These are phyloP conservation scores for Arthroderma sp. DNA, from an alignment of 2,329 filamentous ascomycete genomes.

Conservation along the genomic window DNA sequence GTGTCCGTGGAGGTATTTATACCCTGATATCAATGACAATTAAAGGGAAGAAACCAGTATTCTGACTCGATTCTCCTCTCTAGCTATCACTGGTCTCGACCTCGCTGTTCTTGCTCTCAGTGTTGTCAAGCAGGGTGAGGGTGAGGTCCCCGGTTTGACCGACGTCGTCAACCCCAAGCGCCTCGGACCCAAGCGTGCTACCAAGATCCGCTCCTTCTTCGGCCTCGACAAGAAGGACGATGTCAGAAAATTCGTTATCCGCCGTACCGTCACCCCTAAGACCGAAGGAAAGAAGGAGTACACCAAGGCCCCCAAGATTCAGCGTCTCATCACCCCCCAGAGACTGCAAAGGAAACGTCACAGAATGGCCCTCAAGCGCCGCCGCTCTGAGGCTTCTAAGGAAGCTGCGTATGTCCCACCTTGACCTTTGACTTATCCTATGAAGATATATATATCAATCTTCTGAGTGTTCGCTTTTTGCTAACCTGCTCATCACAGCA, in stretches of 20 bases:
- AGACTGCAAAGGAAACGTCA: constrained; percentile 99
- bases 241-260: constrained; percentile 99
- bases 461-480: constrained; percentile 2
- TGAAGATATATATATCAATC: background rate
- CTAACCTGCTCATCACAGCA: constrained; percentile 42
- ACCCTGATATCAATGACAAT: background rate
- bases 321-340: constrained; percentile 98
- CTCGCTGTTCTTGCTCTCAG: constrained; percentile 86
- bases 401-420: constrained; percentile 75
- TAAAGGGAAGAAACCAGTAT: background rate
- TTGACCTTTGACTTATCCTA: background rate
- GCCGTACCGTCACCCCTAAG: constrained; percentile 94
- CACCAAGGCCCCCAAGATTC: constrained; percentile 99
- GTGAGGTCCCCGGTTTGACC: constrained; percentile 88
- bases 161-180: constrained; percentile 98
- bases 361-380: constrained; percentile 94
- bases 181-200: constrained; percentile 97
- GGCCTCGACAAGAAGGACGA: constrained; percentile 99
- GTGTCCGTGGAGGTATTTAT: constrained; percentile 60
- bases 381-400: constrained; percentile 92
- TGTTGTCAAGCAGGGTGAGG: constrained; percentile 97
- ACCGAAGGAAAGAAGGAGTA: constrained; percentile 94
- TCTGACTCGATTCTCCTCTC: constrained; percentile 7
- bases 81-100: constrained; percentile 92
- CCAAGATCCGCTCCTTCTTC: constrained; percentile 99